Base-by-base conservation (phyloP, 1,284 basidiomycete species). In the Cutaneotrichosporon sp. region DNA sequence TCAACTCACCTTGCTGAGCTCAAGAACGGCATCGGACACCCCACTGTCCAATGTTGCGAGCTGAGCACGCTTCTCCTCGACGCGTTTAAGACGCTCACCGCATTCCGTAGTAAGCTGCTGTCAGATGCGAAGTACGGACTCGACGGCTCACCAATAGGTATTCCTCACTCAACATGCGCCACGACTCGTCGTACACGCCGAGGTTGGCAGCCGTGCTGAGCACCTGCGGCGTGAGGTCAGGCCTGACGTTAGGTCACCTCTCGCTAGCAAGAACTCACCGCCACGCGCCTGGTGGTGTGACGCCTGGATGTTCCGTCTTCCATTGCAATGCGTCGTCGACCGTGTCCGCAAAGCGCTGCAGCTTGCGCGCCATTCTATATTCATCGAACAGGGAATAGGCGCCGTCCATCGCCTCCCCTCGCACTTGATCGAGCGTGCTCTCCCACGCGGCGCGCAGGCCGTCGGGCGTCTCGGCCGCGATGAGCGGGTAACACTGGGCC, bases 161-260 rank as follows among this genome's bases (percentile, higher is more conserved):
- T 66, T 80, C 79, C 55, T 69, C 67, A 14, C 75, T 61, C 26
- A 81, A 63, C 32, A 71, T 60, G 9, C 58, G 59, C 65, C 75
- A 79, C 1, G 73, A 70, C 26, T 75, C 74, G 62, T 81, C 80
- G 63, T 78, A 80, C 18, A 75, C 57, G 30, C 74, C 74, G 30
- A 80, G 61, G 52, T 75, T 71, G 2, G 67, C 69, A 4, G 75
- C 77, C 5, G 76, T 74, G 11, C 70, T 70, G 32, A 80, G 63
- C 36, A 76, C 73, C n/a, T 69, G 62, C 0, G 80, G 78, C 5
- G 70, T 63, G 9, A 80, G 36, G 62, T 78, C 73, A 7, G 78
- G 72, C 50, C 77, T 78, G 60, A 5, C 16, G 52, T 49, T n/a
- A 61, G 60, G 38, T 46, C 18, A 5, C 16, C 21, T 5, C 31